Evolutionary conservation across 106 monocot genomes (phyloP).

Genomic region (Acorus calamus): DNA sequence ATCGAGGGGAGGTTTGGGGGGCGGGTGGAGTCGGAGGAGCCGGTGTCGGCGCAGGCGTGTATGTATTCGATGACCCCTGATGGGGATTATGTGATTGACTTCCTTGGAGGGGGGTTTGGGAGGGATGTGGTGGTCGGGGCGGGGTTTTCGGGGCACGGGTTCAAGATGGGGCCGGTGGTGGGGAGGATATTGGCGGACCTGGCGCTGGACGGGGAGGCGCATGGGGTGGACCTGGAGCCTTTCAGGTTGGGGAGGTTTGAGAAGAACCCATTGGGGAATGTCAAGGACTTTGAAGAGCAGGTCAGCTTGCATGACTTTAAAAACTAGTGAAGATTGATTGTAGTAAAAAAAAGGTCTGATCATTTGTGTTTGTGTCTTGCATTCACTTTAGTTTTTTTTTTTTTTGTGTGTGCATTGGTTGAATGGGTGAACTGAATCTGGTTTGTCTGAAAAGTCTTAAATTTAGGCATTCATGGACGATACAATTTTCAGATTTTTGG

Average conservation of each 20-base stretch:
- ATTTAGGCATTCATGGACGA: too few species aligned
- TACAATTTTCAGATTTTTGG: too few species aligned
- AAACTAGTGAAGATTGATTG: too few species aligned
- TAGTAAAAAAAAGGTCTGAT: too few species aligned
- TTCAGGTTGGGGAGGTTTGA: constrained; percentile 52
- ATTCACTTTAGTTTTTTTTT: too few species aligned
- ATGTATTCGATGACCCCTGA: constrained; percentile 97
- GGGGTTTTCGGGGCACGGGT: constrained; percentile 95
- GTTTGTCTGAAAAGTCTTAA: too few species aligned
- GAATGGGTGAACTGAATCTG: too few species aligned
- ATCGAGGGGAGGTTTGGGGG: constrained; percentile 39
- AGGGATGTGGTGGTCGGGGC: constrained; percentile 72
- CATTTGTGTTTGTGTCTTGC: too few species aligned
- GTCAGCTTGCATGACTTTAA: background rate
- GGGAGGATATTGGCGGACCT: constrained; percentile 70
- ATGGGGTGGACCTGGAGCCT: constrained; percentile 33
- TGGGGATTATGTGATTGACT: constrained; percentile 70
- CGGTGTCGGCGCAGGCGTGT: constrained; percentile 61
- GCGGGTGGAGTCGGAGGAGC: constrained; percentile 31
- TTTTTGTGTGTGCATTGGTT: too few species aligned
- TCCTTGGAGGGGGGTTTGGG: constrained; percentile 68
- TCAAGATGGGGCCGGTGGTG: constrained; percentile 84
- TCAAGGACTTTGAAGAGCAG: constrained; percentile 35
- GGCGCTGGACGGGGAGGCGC: constrained; percentile 29
- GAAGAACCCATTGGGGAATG: constrained; percentile 37